A percentile compares a stretch with the other conserved stretches of the same genome.
Conservation (phyloP, 202 grass and related monocot species). For the Dendrocalamus latiflorus region DNA sequence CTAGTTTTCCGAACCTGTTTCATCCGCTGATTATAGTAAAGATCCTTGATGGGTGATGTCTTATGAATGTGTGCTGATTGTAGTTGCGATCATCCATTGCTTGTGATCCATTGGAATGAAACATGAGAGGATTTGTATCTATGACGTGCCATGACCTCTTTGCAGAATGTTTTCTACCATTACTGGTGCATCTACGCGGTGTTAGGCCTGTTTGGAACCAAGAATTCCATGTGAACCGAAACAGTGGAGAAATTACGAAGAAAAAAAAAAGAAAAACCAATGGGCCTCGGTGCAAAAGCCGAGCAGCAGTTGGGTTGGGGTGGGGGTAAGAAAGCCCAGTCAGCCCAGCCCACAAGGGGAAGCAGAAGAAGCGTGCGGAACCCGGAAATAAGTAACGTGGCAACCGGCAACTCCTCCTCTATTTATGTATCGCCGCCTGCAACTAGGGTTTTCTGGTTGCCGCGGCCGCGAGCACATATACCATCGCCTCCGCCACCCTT, state of each 20-base stretch:
- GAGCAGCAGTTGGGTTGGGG: background rate
- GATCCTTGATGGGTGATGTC: background rate
- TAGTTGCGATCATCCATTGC: background rate
- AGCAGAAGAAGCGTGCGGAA: slow-evolving; percentile 11
- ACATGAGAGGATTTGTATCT: too few relatives aligned
- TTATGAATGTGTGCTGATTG: background rate
- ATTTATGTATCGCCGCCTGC: slow-evolving; percentile 6
- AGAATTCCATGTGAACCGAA: too few relatives aligned
- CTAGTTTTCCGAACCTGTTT: background rate
- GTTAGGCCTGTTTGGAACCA: too few relatives aligned
- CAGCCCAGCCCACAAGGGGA: background rate
- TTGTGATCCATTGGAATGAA: too few relatives aligned
- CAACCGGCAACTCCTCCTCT: background rate
- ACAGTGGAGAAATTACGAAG: too few relatives aligned
- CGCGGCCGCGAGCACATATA: background rate
- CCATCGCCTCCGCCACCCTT: background rate
- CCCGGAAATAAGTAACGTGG: background rate
- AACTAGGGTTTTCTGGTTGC: slow-evolving; percentile 26
- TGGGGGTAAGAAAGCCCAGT: background rate
- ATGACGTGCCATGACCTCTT: too few relatives aligned
- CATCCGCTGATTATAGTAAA: background rate
- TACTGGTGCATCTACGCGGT: too few relatives aligned
- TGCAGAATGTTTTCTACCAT: too few relatives aligned
- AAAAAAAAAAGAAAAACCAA: too few relatives aligned
- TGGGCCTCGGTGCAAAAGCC: too few relatives aligned